A percentile compares a stretch with the other conserved stretches of the same genome.
phyloP scores from a whole-genome alignment of 2,329 filamentous ascomycete genomes.

The Trichoderma sp. region DNA sequence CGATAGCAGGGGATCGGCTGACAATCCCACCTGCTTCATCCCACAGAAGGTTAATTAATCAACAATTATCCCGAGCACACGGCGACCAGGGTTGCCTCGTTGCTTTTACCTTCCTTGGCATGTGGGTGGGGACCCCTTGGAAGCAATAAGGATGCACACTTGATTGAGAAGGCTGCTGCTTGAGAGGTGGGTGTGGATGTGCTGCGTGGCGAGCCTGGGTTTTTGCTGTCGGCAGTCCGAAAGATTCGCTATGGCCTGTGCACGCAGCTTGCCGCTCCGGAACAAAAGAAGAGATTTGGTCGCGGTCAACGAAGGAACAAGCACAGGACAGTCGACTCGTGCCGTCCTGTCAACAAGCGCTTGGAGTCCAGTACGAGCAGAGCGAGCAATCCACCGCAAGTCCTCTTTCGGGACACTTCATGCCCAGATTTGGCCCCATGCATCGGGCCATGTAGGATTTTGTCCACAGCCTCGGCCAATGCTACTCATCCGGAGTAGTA shows the following conservation, averaged over 20 bases:
- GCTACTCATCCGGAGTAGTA: slow-evolving; percentile 17
- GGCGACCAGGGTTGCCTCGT: slow-evolving; percentile 8
- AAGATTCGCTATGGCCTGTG: slow-evolving; percentile 23
- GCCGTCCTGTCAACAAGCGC: background rate
- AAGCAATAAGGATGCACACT: background rate
- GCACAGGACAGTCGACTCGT: background rate
- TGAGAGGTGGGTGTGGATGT: slow-evolving; percentile 1
- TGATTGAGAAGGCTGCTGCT: background rate
- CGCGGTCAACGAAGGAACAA: background rate
- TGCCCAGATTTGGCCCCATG: slow-evolving; percentile 21
- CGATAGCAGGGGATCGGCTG: slow-evolving; percentile 11
- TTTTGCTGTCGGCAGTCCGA: slow-evolving; percentile 17
- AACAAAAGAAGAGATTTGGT: background rate
- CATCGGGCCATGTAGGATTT: slow-evolving; percentile 18
- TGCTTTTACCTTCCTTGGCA: slow-evolving; percentile 7
- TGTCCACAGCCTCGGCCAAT: slow-evolving; percentile 16
- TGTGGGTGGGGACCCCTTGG: slow-evolving; percentile 3
- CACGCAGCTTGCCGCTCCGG: slow-evolving; percentile 8
- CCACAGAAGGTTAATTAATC: slow-evolving; percentile 14
- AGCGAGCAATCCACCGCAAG: background rate
- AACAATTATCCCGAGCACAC: slow-evolving; percentile 17
- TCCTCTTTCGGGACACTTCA: slow-evolving; percentile 3
- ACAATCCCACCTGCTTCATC: slow-evolving; percentile 11
- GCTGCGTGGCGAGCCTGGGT: slow-evolving; percentile 6
- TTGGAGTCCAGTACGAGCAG: background rate